These are phyloP conservation scores for Coniochaeta pulveracea DNA, from an alignment of 2,329 filamentous ascomycete genomes.

Conservation along the genomic window DNA sequence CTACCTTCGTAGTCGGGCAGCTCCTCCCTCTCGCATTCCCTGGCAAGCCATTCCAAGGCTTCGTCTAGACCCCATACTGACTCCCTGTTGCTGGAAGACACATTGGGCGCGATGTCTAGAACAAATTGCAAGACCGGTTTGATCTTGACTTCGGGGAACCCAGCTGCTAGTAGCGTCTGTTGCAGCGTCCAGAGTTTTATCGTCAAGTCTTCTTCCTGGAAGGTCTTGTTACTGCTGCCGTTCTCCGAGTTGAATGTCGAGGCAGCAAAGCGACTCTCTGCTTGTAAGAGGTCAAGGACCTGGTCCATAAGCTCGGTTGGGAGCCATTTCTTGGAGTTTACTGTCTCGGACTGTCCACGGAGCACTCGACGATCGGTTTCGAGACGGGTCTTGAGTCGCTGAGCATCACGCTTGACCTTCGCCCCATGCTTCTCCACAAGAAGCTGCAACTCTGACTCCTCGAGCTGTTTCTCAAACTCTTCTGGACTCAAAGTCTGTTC, in stretches of 20 bases:
- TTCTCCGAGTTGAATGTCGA: conserved; percentile 37
- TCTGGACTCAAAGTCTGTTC: conserved; percentile 60
- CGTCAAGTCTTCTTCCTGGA: conserved; percentile 66
- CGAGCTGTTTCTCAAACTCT: conserved; percentile 80
- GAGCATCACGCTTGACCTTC: conserved; percentile 69
- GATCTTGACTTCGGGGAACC: conserved; percentile 54
- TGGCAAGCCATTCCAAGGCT: conserved; percentile 80
- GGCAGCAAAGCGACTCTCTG: conserved; percentile 48
- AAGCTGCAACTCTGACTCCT: conserved; percentile 80
- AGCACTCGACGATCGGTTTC: conserved; percentile 80
- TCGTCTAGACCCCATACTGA: conserved; percentile 79
- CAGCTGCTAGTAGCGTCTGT: conserved; percentile 56
- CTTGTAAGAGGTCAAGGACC: conserved; percentile 61
- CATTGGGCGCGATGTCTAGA: conserved; percentile 54
- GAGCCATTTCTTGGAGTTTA: conserved; percentile 70
- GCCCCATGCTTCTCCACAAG: conserved; percentile 74
- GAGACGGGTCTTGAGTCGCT: conserved; percentile 63
- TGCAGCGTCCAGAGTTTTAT: conserved; percentile 78
- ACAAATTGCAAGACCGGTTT: conserved; percentile 54
- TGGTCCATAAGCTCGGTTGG: conserved; percentile 67
- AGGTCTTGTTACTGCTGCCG: conserved; percentile 35
- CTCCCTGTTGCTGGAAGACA: conserved; percentile 46
- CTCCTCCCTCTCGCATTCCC: conserved; percentile 58
- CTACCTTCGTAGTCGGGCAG: conserved; percentile 59
- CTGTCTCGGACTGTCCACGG: conserved; percentile 61